Evolutionary conservation across 805 yeast genomes (phyloP).

Genomic region (Kodamaea lidongshanica): DNA sequence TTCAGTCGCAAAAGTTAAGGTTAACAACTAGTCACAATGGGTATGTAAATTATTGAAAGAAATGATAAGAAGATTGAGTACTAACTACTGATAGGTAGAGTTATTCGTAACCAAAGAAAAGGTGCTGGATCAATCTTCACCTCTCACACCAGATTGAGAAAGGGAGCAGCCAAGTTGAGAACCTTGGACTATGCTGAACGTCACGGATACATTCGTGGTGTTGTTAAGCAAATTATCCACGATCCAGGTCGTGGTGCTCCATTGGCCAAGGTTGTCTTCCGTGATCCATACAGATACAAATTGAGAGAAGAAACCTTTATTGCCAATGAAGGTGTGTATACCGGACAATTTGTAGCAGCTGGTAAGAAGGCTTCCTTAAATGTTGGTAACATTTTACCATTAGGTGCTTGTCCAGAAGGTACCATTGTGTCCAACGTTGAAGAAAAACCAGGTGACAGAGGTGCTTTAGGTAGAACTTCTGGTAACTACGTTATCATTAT

Average conservation of each 20-base stretch:
- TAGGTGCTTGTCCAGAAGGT: conserved; percentile 98
- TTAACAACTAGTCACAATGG: no score
- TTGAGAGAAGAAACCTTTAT: conserved; percentile 97
- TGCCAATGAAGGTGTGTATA: conserved; percentile 99
- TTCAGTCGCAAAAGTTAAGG: no score
- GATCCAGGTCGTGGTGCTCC: conserved; percentile 99
- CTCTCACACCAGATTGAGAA: conserved; percentile 99
- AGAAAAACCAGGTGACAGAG: conserved; percentile 99
- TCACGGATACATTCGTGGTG: conserved; percentile 99
- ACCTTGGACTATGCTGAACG: conserved; percentile 98
- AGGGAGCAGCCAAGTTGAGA: conserved; percentile 99
- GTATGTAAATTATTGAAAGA: no score
- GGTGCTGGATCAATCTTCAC: conserved; percentile 99
- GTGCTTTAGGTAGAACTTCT: conserved; percentile 99
- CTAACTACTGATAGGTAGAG: conserved; percentile 70
- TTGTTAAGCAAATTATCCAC: conserved; percentile 97
- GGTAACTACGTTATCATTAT: conserved; percentile 99
- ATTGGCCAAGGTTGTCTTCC: conserved; percentile 89
- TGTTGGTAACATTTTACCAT: conserved; percentile 95
- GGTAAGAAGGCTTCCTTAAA: conserved; percentile 97
- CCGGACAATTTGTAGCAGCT: conserved; percentile 98
- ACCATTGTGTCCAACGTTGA: conserved; percentile 97
- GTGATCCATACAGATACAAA: conserved; percentile 99
- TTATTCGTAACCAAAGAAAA: conserved; percentile 99
- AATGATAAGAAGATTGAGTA: no score